These are phyloP conservation scores for Neophaeococcomyces aloes DNA, from an alignment of 2,329 filamentous ascomycete genomes.

Conservation along the genomic window DNA sequence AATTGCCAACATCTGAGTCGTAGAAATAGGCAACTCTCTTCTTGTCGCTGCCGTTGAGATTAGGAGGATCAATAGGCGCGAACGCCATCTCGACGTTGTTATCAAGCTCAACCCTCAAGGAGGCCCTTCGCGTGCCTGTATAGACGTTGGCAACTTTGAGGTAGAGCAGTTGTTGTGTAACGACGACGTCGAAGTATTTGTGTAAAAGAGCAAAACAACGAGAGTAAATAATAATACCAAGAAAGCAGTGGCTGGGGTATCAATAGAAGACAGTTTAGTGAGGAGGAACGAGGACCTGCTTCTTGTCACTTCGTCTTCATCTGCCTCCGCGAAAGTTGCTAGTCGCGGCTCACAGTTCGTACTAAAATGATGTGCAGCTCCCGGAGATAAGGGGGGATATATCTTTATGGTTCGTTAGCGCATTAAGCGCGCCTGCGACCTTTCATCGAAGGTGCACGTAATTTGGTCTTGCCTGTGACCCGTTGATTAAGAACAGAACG, in stretches of 20 bases:
- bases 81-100: conserved; percentile 35
- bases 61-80: conserved; percentile 45
- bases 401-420: no score
- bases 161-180: neutral
- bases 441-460: no score
- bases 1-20: conserved; percentile 95
- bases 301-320: neutral
- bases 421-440: no score
- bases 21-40: conserved; percentile 98
- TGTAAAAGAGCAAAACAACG: neutral
- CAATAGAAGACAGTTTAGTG: neutral
- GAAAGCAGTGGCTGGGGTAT: neutral
- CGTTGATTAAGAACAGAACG: no score
- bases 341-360: no score
- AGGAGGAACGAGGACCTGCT: neutral
- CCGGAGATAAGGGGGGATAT: no score
- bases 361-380: no score
- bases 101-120: neutral
- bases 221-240: neutral
- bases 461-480: no score
- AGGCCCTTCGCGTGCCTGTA: neutral
- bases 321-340: no score
- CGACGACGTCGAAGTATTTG: neutral
- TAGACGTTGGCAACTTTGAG: neutral
- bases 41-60: conserved; percentile 43